Evolutionary conservation across 2,329 filamentous ascomycete genomes (phyloP).

Genomic region (Fusarium lyarnte): DNA sequence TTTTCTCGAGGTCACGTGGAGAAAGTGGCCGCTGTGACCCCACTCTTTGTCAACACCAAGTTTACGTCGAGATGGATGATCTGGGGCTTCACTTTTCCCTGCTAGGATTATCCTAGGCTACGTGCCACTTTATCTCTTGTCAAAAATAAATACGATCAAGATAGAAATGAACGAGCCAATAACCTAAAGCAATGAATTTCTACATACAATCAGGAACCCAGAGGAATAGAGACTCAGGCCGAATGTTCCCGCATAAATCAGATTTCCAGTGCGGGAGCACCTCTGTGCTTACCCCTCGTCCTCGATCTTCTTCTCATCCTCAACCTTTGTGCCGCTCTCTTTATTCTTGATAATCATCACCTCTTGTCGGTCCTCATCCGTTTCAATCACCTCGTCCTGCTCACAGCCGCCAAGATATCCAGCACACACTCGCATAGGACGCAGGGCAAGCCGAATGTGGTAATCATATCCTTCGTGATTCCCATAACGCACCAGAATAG

Average conservation of each 20-base stretch:
- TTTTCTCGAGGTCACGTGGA: constrained; percentile 48
- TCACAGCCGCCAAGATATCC: background rate
- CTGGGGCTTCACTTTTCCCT: constrained; percentile 1
- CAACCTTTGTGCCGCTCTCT: background rate
- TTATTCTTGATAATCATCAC: background rate
- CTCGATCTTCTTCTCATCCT: background rate
- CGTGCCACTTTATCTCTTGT: background rate
- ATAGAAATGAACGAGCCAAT: background rate
- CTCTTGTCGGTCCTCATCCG: background rate
- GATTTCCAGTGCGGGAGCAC: background rate
- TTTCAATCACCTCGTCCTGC: background rate
- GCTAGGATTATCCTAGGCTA: too few species aligned
- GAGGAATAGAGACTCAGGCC: background rate
- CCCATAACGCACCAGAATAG: background rate
- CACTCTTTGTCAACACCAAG: constrained; percentile 32
- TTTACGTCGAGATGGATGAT: background rate
- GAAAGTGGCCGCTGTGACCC: constrained; percentile 26
- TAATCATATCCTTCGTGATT: accelerated
- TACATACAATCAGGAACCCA: background rate
- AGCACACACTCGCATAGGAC: background rate
- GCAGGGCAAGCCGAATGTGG: accelerated
- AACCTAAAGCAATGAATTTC: background rate
- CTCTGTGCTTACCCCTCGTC: background rate
- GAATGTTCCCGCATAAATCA: background rate
- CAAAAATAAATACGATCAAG: background rate